Conservation (phyloP, 306 rosid genomes). For the Citrullus colocynthis region DNA sequence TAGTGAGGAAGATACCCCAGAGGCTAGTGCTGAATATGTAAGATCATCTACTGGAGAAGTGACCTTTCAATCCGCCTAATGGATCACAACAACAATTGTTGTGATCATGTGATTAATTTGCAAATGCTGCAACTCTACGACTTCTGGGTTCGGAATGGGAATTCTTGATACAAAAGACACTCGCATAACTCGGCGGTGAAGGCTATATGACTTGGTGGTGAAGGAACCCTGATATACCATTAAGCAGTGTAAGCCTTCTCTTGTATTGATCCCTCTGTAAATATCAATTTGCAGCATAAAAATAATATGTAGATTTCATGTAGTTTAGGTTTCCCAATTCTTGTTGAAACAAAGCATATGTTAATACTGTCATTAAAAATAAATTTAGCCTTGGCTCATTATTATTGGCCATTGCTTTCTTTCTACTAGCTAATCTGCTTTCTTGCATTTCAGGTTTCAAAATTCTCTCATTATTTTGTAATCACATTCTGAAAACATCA, state of each 20-base stretch:
- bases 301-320: not conserved
- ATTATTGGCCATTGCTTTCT: conserved; percentile 5
- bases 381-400: not conserved
- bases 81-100: not conserved
- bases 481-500: not conserved
- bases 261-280: not conserved
- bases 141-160: not conserved
- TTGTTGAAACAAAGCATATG: not conserved
- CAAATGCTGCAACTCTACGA: not conserved
- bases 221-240: not conserved
- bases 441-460: not conserved
- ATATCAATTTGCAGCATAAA: not conserved
- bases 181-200: not conserved
- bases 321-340: not conserved
- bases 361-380: not conserved
- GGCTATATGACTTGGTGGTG: not conserved
- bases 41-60: conserved; percentile 46
- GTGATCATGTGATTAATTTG: not conserved
- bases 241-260: conserved; percentile 1
- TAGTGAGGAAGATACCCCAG: conserved; percentile 97
- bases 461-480: not conserved
- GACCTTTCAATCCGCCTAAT: conserved; percentile 70
- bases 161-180: not conserved
- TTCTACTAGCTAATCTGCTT: not conserved
- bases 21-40: conserved; percentile 64